Conservation (phyloP, 176 grass and related monocot genomes). For the Themeda triandra region DNA sequence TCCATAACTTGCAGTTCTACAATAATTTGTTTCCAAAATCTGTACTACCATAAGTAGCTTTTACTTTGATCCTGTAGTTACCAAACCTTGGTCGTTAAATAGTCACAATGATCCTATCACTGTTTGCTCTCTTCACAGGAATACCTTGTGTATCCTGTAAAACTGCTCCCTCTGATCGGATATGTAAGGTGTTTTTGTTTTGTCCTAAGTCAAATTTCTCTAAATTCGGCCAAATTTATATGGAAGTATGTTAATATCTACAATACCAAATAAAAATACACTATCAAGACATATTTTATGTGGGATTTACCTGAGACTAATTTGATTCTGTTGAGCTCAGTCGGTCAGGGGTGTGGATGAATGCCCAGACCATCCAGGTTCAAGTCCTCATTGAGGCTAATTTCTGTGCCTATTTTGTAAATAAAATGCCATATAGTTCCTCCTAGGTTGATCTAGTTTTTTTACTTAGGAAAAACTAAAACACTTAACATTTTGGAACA, state of each 20-base stretch:
- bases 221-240: not conserved
- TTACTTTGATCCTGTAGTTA: conserved; percentile 2
- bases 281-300: not conserved
- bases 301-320: not conserved
- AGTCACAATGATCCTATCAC: not conserved
- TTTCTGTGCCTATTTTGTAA: not conserved
- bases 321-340: not conserved
- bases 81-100: not conserved
- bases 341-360: not conserved
- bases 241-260: not conserved
- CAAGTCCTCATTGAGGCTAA: not conserved
- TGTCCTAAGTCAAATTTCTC: not conserved
- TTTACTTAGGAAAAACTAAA: not conserved
- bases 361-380: not conserved
- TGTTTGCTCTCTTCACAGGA: not conserved
- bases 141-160: not conserved
- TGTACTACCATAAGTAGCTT: not conserved
- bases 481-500: not conserved
- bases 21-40: not conserved
- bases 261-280: not conserved
- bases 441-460: not conserved
- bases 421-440: not conserved
- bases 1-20: not conserved
- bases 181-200: not conserved
- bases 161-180: not conserved